Evolutionary conservation across 192 early-diverging fungal species (phyloP).

Genomic region (Phlyctochytrium planicorne): DNA sequence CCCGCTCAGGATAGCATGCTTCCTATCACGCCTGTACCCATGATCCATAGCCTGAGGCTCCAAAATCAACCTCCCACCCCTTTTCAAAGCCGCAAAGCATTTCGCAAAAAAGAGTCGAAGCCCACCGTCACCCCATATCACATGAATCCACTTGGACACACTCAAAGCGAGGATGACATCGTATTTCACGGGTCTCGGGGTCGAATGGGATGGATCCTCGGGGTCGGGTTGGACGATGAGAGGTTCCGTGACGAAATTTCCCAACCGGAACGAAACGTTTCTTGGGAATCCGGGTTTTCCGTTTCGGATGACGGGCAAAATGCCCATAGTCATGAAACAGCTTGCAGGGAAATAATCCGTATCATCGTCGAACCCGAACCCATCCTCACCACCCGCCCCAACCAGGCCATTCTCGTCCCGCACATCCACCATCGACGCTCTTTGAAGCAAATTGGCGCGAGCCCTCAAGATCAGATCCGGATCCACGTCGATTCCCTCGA

Average conservation of each 20-base stretch:
- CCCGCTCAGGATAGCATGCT: background rate
- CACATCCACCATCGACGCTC: slow-evolving; percentile 2
- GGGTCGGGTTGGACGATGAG: slow-evolving; percentile 10
- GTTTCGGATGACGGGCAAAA: slow-evolving; percentile 25
- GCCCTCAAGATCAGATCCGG: slow-evolving; percentile 61
- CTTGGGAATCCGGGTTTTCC: slow-evolving; percentile 47
- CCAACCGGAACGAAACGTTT: slow-evolving; percentile 59
- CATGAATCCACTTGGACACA: slow-evolving; percentile 82
- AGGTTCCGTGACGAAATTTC: slow-evolving; percentile 59
- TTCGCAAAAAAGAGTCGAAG: slow-evolving; percentile 67
- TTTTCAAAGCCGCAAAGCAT: slow-evolving; percentile 50
- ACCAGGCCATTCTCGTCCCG: background rate
- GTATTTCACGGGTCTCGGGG: slow-evolving; percentile 32
- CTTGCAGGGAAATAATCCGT: slow-evolving; percentile 57
- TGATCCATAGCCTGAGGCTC: slow-evolving; percentile 60
- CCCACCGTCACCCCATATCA: slow-evolving; percentile 70
- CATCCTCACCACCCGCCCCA: slow-evolving; percentile 6
- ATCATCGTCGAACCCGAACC: slow-evolving; percentile 5
- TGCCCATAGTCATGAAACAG: slow-evolving; percentile 40
- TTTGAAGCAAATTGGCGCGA: slow-evolving; percentile 28
- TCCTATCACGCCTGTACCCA: background rate
- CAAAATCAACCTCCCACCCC: slow-evolving; percentile 65
- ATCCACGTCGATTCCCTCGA: slow-evolving; percentile 79
- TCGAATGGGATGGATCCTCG: background rate
- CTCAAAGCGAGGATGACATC: slow-evolving; percentile 69